These are phyloP conservation scores for Suillus hirtellus DNA, from an alignment of 768 basidiomycete genomes.

Conservation along the genomic window DNA sequence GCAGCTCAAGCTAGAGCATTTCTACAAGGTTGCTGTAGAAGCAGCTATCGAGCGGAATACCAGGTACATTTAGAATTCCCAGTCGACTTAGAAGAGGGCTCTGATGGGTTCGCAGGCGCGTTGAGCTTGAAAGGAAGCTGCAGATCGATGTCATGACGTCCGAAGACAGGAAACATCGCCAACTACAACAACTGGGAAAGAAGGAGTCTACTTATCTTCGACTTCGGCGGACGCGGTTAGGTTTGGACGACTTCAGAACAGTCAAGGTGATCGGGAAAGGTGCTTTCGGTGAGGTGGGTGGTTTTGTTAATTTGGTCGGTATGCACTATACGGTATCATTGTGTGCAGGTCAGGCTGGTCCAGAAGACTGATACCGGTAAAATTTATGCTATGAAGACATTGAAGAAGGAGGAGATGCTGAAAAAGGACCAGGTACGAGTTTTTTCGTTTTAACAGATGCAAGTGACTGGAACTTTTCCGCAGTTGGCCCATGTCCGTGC, in stretches of 20 bases:
- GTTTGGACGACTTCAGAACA: conserved; percentile 90
- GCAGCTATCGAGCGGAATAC: conserved; percentile 92
- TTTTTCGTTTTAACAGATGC: conserved; percentile 1
- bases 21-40: conserved; percentile 96
- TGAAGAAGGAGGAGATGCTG: conserved; percentile 98
- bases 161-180: conserved; percentile 85
- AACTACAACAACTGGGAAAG: conserved; percentile 79
- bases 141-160: conserved; percentile 66
- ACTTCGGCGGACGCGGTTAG: conserved; percentile 84
- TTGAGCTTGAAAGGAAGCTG: conserved; percentile 82
- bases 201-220: conserved; percentile 90
- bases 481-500: conserved; percentile 98
- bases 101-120: conserved; percentile 55
- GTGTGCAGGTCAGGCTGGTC: conserved; percentile 74
- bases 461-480: conserved; percentile 7
- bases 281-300: conserved; percentile 91
- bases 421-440: conserved; percentile 91
- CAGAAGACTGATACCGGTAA: conserved; percentile 97
- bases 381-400: conserved; percentile 98
- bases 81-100: conserved; percentile 4
- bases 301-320: conserved; percentile 1
- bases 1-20: conserved; percentile 94
- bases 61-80: conserved; percentile 50
- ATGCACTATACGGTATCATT: conserved; percentile 3
- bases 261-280: conserved; percentile 99